A percentile compares a stretch with the other conserved stretches of the same genome.
phyloP scores from a whole-genome alignment of 768 basidiomycete genomes.

The Neoboletus brunneissimus region DNA sequence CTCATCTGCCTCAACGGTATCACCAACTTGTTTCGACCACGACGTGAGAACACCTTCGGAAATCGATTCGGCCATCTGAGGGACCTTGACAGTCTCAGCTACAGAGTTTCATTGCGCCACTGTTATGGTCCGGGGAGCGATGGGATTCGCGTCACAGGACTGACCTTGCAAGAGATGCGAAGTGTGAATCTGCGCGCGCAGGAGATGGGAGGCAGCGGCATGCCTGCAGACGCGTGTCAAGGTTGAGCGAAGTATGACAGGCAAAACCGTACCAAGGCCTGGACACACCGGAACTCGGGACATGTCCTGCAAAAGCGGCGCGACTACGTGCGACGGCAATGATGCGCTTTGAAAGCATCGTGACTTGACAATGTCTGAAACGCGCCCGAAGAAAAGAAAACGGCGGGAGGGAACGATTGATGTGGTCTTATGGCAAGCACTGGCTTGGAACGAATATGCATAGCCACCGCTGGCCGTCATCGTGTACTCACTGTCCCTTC shows the following conservation, averaged over 20 bases:
- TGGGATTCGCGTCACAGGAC: slow-evolving; percentile 26
- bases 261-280: slow-evolving; percentile 46
- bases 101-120: slow-evolving; percentile 4
- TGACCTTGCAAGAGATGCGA: slow-evolving; percentile 67
- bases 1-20: slow-evolving; percentile 87
- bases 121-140: slow-evolving; percentile 8
- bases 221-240: slow-evolving; percentile 35
- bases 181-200: slow-evolving; percentile 64
- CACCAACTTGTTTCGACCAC: slow-evolving; percentile 92
- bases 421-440: too few relatives aligned
- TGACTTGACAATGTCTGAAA: background rate
- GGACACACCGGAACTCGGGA: slow-evolving; percentile 35
- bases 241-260: slow-evolving; percentile 2
- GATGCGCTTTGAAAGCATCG: slow-evolving; percentile 71
- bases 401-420: background rate
- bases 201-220: slow-evolving; percentile 43
- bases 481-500: too few relatives aligned
- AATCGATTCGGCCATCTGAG: slow-evolving; percentile 98
- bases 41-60: slow-evolving; percentile 95
- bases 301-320: slow-evolving; percentile 40
- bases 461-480: too few relatives aligned
- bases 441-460: too few relatives aligned
- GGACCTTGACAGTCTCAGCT: slow-evolving; percentile 92
- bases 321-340: slow-evolving; percentile 64
- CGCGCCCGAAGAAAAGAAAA: background rate